Evolutionary conservation across 2,329 filamentous ascomycete species (phyloP).

Genomic region (Colletotrichum tamarilloi): DNA sequence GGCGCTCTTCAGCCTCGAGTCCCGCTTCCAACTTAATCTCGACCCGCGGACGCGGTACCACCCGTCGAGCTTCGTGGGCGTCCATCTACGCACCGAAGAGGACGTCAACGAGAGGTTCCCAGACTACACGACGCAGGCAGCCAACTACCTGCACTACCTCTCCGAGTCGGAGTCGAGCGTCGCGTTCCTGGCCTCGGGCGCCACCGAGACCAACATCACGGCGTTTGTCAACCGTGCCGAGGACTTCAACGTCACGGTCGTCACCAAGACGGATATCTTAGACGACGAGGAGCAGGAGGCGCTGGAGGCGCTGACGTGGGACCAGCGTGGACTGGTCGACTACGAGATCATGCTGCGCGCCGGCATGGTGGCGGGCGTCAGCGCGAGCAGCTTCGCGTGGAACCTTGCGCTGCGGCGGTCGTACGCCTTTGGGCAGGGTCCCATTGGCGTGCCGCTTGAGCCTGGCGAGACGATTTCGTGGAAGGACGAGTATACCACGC

Average conservation of each 20-base stretch:
- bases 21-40: slow-evolving; percentile 39
- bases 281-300: slow-evolving; percentile 45
- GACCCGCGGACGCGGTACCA: slow-evolving; percentile 41
- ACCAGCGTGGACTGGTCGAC: slow-evolving; percentile 62
- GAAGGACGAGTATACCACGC: slow-evolving; percentile 46
- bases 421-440: slow-evolving; percentile 39
- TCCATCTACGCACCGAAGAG: slow-evolving; percentile 49
- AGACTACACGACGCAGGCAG: slow-evolving; percentile 46
- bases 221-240: slow-evolving; percentile 49
- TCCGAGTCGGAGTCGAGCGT: slow-evolving; percentile 41
- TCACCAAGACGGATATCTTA: slow-evolving; percentile 56
- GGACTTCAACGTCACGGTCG: slow-evolving; percentile 51
- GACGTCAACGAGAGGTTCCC: slow-evolving; percentile 44
- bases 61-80: slow-evolving; percentile 44
- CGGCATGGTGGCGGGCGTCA: slow-evolving; percentile 55
- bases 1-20: slow-evolving; percentile 47
- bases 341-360: slow-evolving; percentile 60
- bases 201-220: slow-evolving; percentile 46
- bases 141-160: slow-evolving; percentile 45
- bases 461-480: slow-evolving; percentile 41
- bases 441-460: slow-evolving; percentile 15
- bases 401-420: slow-evolving; percentile 55
- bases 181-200: slow-evolving; percentile 57
- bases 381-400: slow-evolving; percentile 59
- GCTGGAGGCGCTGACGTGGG: slow-evolving; percentile 54